Percentiles rank a stretch among this genome's conserved stretches.
These are phyloP conservation scores for Dalbergia cochinchinensis DNA, from an alignment of 306 rosid species.

Conservation along the genomic window DNA sequence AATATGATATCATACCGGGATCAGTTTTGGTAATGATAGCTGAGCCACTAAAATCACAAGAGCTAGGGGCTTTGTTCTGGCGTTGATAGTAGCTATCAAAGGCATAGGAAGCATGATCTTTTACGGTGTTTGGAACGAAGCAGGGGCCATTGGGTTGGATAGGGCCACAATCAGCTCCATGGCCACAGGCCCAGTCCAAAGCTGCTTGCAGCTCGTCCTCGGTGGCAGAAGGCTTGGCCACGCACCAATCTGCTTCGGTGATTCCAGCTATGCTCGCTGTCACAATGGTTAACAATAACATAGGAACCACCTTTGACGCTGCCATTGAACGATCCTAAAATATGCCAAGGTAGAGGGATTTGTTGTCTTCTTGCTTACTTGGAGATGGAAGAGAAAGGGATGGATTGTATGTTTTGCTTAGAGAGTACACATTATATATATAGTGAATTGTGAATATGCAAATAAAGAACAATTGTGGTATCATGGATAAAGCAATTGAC, in stretches of 20 bases:
- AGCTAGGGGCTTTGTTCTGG: conserved; percentile 56
- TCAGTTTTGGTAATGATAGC: conserved; percentile 75
- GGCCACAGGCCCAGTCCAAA: conserved; percentile 69
- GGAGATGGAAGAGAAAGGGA: too few species aligned
- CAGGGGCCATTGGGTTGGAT: conserved; percentile 62
- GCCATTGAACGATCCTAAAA: too few species aligned
- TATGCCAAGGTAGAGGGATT: too few species aligned
- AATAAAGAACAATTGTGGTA: too few species aligned
- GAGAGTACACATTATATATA: too few species aligned
- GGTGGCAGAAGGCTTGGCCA: conserved; percentile 62
- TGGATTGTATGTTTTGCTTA: too few species aligned
- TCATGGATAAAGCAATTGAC: too few species aligned
- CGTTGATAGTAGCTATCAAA: conserved; percentile 72
- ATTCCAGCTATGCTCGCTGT: too few species aligned
- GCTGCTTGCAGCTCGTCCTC: conserved; percentile 51
- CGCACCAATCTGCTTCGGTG: conserved; percentile 58
- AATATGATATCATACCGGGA: conserved; percentile 55
- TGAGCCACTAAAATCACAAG: conserved; percentile 67
- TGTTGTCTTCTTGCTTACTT: too few species aligned
- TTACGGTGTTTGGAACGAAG: conserved; percentile 73
- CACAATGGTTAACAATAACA: too few species aligned
- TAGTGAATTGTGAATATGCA: too few species aligned
- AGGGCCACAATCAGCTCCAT: conserved; percentile 72
- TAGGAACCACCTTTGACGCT: too few species aligned
- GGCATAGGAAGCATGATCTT: conserved; percentile 83